Evolutionary conservation across 441 rosid genomes (phyloP), one percentile per base, ranked within the genome.

Genomic region (Populus hybrid): DNA sequence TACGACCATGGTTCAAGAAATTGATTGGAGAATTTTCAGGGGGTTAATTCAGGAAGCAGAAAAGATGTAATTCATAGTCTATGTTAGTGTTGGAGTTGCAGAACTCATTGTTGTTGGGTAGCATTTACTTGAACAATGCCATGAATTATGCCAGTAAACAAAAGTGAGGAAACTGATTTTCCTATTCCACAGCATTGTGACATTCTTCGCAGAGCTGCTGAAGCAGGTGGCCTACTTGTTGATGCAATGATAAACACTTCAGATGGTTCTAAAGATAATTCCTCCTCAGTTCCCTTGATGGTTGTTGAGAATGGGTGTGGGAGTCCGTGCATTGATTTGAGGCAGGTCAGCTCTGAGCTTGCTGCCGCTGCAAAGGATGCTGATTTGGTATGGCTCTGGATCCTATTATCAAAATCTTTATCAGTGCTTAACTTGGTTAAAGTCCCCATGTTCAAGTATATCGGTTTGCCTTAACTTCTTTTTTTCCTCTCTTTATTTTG

Each of bases 271-370:
- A 26, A 26, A 26, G 28, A 26, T 1, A 26, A 26, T 26, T 26
- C 28, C 1, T 26, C 28, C 28, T 26, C 28, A 2, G 28, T 26
- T 2, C 28, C 28, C 28, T 26, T 26, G 28, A 26, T 26, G 28
- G 28, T 26, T 26, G 28, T 67, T 63, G 99, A 94, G 88, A 96
- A 96, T 78, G 99, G 99, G 23, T 96, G 98, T 21, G 99, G 98
- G 74, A 94, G 98, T 82, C 98, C 99, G 63, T 96, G 99, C 86
- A 93, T 96, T 6, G 99, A 96, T 82, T 86, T 96, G 42, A 87
- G 98, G 84, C 98, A 94, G 84, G 98, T 94, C 90, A 93, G 99
- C 91, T 94, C 96, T 3, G 98, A 96, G 90, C 96, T 96, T 75
- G 98, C 99, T 69, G 98, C 96, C 14, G 92, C 92, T 68, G 98